These are phyloP conservation scores for Graphilbum fragrans DNA, from an alignment of 2,329 filamentous ascomycete species.

Conservation along the genomic window DNA sequence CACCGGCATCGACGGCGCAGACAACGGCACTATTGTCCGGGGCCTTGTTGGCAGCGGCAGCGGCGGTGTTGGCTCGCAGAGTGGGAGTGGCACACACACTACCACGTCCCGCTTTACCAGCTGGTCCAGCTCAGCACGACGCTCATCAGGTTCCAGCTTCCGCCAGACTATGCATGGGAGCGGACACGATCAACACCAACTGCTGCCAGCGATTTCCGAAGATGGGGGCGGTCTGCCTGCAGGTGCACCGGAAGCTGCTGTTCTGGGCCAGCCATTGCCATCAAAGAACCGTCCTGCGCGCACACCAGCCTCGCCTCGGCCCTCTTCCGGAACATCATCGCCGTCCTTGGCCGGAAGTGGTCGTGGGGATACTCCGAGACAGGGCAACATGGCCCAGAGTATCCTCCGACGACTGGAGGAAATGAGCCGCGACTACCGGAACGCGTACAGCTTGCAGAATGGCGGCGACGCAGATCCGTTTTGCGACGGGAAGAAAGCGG, in stretches of 20 bases:
- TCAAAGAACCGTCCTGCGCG: too few species aligned
- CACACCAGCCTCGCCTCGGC: too few species aligned
- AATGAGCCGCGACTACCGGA: slow-evolving; percentile 6
- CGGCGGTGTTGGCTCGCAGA: neutral
- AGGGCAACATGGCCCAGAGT: neutral
- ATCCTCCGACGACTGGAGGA: slow-evolving; percentile 8
- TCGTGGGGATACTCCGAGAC: slow-evolving; percentile 1
- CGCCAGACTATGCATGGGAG: neutral
- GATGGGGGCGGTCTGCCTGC: neutral
- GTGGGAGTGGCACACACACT: slow-evolving; percentile 1
- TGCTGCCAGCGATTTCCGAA: slow-evolving; percentile 4
- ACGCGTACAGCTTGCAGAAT: neutral
- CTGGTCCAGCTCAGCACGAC: slow-evolving; percentile 9
- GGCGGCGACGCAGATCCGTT: slow-evolving; percentile 5
- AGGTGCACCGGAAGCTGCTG: too few species aligned
- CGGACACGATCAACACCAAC: neutral
- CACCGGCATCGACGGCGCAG: slow-evolving; percentile 2
- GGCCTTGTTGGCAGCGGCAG: neutral
- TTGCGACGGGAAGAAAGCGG: slow-evolving; percentile 1
- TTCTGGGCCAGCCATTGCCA: too few species aligned
- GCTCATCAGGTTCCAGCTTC: slow-evolving; percentile 3
- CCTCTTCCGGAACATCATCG: slow-evolving; percentile 1
- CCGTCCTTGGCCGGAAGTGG: slow-evolving; percentile 11
- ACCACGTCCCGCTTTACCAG: slow-evolving; percentile 11
- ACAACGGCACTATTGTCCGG: neutral